These are phyloP conservation scores for Hymenoscyphus linearis DNA, from an alignment of 2,329 filamentous ascomycete genomes.

Conservation along the genomic window DNA sequence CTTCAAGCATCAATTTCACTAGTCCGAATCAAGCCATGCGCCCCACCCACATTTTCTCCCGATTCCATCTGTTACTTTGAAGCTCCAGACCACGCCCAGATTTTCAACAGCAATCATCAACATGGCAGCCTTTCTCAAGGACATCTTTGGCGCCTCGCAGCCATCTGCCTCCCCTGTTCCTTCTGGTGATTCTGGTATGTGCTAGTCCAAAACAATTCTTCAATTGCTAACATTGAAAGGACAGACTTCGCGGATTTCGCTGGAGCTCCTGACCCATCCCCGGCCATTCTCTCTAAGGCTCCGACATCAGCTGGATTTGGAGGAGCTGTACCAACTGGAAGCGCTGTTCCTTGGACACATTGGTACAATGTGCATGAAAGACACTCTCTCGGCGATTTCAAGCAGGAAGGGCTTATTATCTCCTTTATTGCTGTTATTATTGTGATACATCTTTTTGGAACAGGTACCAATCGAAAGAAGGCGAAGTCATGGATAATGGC, in stretches of 20 bases:
- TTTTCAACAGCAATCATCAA: conserved; percentile 9
- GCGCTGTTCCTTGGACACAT: conserved; percentile 70
- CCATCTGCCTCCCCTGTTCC: conserved; percentile 46
- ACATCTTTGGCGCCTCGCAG: conserved; percentile 64
- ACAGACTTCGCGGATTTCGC: conserved; percentile 94
- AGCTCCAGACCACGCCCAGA: neutral
- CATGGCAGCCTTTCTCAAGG: conserved; percentile 39
- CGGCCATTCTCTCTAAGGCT: conserved; percentile 42
- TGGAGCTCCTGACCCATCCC: conserved; percentile 63
- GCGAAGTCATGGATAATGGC: conserved; percentile 75
- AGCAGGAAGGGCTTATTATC: conserved; percentile 77
- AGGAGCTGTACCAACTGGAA: conserved; percentile 38
- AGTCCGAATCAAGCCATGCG: neutral
- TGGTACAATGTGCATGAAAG: conserved; percentile 98
- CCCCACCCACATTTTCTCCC: neutral
- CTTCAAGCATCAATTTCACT: neutral
- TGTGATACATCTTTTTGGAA: conserved; percentile 74
- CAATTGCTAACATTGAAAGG: conserved; percentile 14
- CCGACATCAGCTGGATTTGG: conserved; percentile 42
- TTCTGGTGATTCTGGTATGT: conserved; percentile 59
- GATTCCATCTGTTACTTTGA: neutral
- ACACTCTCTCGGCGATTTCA: conserved; percentile 77
- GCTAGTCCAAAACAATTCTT: neutral
- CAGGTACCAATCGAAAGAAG: conserved; percentile 71
- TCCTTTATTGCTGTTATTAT: conserved; percentile 70